Base-by-base conservation (phyloP, 2,329 filamentous ascomycete genomes). In the Calonectria henricotiae region DNA sequence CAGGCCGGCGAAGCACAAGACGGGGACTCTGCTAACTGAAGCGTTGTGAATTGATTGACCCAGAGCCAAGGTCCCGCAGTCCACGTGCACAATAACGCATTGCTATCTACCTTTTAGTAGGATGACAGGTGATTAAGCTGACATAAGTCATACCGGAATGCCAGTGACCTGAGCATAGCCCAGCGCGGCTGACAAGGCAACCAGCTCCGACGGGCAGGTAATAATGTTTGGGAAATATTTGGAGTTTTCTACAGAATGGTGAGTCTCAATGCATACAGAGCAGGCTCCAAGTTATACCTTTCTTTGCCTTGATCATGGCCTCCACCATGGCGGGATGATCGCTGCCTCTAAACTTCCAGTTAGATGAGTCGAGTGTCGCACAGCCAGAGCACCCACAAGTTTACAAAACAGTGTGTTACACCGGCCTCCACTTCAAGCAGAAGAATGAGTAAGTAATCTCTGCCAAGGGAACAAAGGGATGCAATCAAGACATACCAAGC, bases 91-190 rank as follows among this genome's bases (percentile, higher is more conserved):
- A 13, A 47, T 47, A 7, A 47, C 44, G 23, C 44, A 47, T 47
- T 47, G 44, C 44, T 47, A 12, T 5, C 8, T 25, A 27, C 12
- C 11, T 4, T 7, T 47, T n/a, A 47, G 44, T 11, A 20, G 8
- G 12, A 47, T 11, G 20, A n/a, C 7, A 23, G n/a, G 20, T 5
- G 20, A n/a, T 5, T 20, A 46, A 46, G 11, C n/a, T 6, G 7
- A 23, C 7, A n/a, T 4, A 17, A 46, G 20, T 46, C 44, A 13
- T 47, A 47, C 44, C 20, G 44, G 44, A 20, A 47, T 20, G 25
- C 44, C 44, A 47, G 44, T 47, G 44, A 47, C 44, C 11, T 47
- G 44, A 25, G 44, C 44, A 23, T 47, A 47, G 7, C 44, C 44
- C 1, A 47, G 20, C 20, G 44, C 44, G 23, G 44, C 44, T 47